Evolutionary conservation across 108 stramenopile species (phyloP).

Genomic region (Fistulifera solaris): DNA sequence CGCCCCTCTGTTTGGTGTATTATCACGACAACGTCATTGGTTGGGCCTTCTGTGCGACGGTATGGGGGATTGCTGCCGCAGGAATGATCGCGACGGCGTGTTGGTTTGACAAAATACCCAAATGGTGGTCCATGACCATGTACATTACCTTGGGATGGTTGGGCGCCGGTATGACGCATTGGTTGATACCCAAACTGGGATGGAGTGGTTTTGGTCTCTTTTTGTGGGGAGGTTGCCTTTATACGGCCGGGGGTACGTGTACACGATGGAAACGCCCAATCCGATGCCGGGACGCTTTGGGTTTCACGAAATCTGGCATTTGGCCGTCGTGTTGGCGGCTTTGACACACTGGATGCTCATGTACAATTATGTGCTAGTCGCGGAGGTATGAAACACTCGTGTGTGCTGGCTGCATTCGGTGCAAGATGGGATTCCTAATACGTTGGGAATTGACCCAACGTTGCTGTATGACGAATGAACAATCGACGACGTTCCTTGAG

Average conservation of each 20-base stretch:
- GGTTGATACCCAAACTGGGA: slow-evolving; percentile 34
- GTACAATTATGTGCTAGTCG: slow-evolving; percentile 50
- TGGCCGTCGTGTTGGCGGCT: slow-evolving; percentile 56
- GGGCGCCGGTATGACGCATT: slow-evolving; percentile 50
- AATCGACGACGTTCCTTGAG: too few relatives aligned
- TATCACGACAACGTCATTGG: slow-evolving; percentile 53
- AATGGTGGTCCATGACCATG: slow-evolving; percentile 71
- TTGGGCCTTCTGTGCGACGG: slow-evolving; percentile 63
- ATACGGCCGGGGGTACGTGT: slow-evolving; percentile 58
- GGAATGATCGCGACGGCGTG: slow-evolving; percentile 51
- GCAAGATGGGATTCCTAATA: too few relatives aligned
- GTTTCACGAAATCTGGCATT: slow-evolving; percentile 80
- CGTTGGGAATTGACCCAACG: too few relatives aligned
- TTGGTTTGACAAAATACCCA: slow-evolving; percentile 42
- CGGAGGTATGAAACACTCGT: too few relatives aligned
- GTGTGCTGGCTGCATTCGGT: too few relatives aligned
- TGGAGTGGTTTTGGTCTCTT: slow-evolving; percentile 36
- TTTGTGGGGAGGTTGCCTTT: slow-evolving; percentile 44
- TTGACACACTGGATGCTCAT: slow-evolving; percentile 55
- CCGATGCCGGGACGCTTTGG: slow-evolving; percentile 63
- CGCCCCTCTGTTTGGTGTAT: slow-evolving; percentile 69
- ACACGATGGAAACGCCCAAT: slow-evolving; percentile 46
- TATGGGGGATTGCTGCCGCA: slow-evolving; percentile 48
- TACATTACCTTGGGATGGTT: slow-evolving; percentile 80
- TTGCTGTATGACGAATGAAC: too few relatives aligned